Base-by-base conservation (phyloP, 306 rosid genomes). In the Acacia crassicarpa region DNA sequence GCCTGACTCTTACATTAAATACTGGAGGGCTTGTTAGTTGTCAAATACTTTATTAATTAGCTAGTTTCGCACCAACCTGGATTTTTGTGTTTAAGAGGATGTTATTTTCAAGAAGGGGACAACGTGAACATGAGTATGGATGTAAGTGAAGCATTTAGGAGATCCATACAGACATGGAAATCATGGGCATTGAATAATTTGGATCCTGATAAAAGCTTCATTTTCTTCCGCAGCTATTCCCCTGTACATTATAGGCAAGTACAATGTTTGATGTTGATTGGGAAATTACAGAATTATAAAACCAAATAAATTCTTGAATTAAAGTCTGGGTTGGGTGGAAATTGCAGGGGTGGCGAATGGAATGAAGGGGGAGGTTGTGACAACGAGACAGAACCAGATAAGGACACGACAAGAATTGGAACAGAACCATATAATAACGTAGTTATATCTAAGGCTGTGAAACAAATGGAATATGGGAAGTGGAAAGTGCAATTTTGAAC, bases 281-380 rank as follows among this genome's bases (percentile, higher is more conserved):
- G 12, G 32, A 58, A 58, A 58, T 15, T 58, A 10, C 2, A 9
- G 32, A 22, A 58, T n/a, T 22, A 22, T 9, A 58, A 58, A 22
- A 3, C 32, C 65, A 22, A n/a, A 13, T 49, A 84, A 10, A 23
- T 25, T 27, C 9, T 15, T 58, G 65, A 58, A 9, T 58, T 22
- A 9, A 58, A 22, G 23, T 4, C 10, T 14, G 22, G 65, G 25
- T 33, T 63, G 22, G 22, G 76, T 40, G 79, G 77, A 89, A 86
- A 85, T 62, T 84, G 91, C 87, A 93, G 98, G 91, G 89, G 84
- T 40, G 99, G 97, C 78, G 85, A 93, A 74, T 93, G 97, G 98
- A 83, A 90, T 43, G 89, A 78, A 14, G 97, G 97, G 46, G 97
- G 97, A 3, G 13, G 45, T 9, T 96, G 99, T 46, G 89, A 90